These are phyloP conservation scores for Cercospora sp. DNA, from an alignment of 2,329 filamentous ascomycete species.

Conservation along the genomic window DNA sequence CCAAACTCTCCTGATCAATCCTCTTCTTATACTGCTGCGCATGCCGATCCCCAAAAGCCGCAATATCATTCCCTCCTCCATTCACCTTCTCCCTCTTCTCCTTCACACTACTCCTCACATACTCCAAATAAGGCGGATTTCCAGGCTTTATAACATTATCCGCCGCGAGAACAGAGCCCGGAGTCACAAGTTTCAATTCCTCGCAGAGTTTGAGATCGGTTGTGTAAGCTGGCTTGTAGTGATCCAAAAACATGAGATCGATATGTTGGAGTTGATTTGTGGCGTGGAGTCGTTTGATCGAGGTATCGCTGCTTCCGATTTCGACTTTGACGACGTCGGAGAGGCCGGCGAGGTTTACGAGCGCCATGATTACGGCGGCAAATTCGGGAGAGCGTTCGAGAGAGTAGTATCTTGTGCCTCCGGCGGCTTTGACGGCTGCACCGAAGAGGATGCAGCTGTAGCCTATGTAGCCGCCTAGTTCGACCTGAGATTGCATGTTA, in stretches of 20 bases:
- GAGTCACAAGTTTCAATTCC: constrained; percentile 62
- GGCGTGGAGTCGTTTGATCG: constrained; percentile 60
- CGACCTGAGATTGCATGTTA: constrained; percentile 53
- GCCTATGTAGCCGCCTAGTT: constrained; percentile 78
- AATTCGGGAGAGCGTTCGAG: constrained; percentile 75
- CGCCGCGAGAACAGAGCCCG: constrained; percentile 64
- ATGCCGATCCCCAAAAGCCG: constrained; percentile 47
- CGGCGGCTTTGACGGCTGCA: constrained; percentile 61
- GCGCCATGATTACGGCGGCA: constrained; percentile 64
- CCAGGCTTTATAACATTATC: constrained; percentile 73
- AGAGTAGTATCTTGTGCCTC: constrained; percentile 67
- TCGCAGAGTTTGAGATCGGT: constrained; percentile 76
- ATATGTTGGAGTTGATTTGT: constrained; percentile 58
- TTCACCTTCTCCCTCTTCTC: constrained; percentile 45
- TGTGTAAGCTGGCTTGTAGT: constrained; percentile 75
- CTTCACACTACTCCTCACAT: constrained; percentile 64
- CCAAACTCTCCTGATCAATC: constrained; percentile 49
- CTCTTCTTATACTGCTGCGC: constrained; percentile 52
- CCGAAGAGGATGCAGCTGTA: constrained; percentile 80
- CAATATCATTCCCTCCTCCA: constrained; percentile 35
- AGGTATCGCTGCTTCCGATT: constrained; percentile 67
- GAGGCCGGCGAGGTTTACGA: constrained; percentile 76
- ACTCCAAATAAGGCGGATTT: constrained; percentile 69
- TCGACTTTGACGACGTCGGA: constrained; percentile 67
- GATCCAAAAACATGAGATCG: constrained; percentile 76